phyloP scores from a whole-genome alignment of 345 rosid genomes.

The Garcia nutans region DNA sequence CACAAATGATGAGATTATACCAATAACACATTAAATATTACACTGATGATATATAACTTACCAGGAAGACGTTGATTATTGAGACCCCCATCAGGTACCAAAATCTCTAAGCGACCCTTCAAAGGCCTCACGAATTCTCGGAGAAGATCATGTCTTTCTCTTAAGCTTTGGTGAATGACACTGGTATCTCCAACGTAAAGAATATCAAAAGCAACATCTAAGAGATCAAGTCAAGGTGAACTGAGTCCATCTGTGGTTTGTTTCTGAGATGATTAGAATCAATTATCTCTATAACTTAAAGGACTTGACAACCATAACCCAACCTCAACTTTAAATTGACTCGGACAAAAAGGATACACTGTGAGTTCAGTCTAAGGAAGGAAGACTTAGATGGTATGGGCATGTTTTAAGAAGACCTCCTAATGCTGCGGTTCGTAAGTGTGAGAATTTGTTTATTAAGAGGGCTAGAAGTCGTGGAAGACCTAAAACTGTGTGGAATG shows the following conservation, averaged over 20 bases:
- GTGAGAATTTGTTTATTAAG: no score
- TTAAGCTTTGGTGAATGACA: constrained; percentile 88
- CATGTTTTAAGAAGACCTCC: no score
- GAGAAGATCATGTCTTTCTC: constrained; percentile 86
- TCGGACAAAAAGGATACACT: constrained; percentile 72
- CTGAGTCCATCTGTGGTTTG: constrained; percentile 14
- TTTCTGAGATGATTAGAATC: constrained; percentile 1
- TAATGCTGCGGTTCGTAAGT: no score
- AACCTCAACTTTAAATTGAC: constrained; percentile 9
- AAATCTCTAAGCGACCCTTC: constrained; percentile 80
- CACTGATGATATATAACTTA: background rate
- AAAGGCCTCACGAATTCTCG: constrained; percentile 67
- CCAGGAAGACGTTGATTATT: constrained; percentile 60
- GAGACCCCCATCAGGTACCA: constrained; percentile 77
- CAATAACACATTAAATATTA: background rate
- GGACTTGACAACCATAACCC: constrained; percentile 17
- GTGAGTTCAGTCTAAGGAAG: no score
- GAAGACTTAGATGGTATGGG: no score
- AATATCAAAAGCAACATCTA: constrained; percentile 94
- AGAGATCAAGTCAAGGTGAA: constrained; percentile 47
- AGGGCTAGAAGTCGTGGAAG: no score
- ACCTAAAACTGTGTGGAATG: no score
- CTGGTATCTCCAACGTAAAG: constrained; percentile 95
- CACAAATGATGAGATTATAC: background rate
- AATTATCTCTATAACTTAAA: constrained; percentile 14